Conservation (phyloP, 2,329 filamentous ascomycete genomes). For the Myriosclerotinia scirpicola region DNA sequence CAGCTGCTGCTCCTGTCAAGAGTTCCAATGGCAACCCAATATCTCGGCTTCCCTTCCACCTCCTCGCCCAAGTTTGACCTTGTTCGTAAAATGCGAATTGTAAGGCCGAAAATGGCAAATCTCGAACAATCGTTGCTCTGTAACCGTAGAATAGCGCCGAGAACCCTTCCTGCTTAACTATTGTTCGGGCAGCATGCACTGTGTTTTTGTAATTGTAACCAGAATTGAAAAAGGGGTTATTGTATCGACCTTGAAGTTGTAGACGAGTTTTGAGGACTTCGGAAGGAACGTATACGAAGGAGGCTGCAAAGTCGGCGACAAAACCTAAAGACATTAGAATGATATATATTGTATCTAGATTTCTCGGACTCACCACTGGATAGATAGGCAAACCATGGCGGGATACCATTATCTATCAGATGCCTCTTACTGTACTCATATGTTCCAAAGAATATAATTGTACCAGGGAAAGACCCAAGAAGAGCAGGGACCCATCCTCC, state of each 20-base stretch:
- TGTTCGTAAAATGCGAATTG: conserved; percentile 99
- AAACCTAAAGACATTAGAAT: conserved; percentile 60
- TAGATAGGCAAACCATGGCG: conserved; percentile 82
- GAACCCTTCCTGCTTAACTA: conserved; percentile 78
- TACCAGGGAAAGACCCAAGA: conserved; percentile 88
- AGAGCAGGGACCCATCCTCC: conserved; percentile 92
- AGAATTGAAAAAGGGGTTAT: conserved; percentile 90
- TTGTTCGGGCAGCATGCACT: conserved; percentile 79
- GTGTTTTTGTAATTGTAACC: conserved; percentile 96
- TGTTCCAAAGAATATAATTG: conserved; percentile 90
- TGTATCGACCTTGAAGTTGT: conserved; percentile 90
- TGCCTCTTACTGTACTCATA: conserved; percentile 94
- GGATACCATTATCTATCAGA: conserved; percentile 81
- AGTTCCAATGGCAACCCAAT: conserved; percentile 86
- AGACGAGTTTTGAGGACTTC: conserved; percentile 97
- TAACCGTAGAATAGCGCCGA: conserved; percentile 93
- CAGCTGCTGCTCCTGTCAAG: conserved; percentile 82
- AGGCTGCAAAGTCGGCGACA: conserved; percentile 86
- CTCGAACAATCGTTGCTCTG: conserved; percentile 90
- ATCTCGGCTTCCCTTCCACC: conserved; percentile 75
- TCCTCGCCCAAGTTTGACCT: conserved; percentile 76
- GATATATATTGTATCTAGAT: neutral
- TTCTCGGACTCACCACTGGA: conserved; percentile 62
- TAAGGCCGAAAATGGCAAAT: conserved; percentile 91
- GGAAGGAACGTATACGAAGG: conserved; percentile 91